Base-by-base conservation (phyloP, 805 yeast species). In the Metschnikowia similis region DNA sequence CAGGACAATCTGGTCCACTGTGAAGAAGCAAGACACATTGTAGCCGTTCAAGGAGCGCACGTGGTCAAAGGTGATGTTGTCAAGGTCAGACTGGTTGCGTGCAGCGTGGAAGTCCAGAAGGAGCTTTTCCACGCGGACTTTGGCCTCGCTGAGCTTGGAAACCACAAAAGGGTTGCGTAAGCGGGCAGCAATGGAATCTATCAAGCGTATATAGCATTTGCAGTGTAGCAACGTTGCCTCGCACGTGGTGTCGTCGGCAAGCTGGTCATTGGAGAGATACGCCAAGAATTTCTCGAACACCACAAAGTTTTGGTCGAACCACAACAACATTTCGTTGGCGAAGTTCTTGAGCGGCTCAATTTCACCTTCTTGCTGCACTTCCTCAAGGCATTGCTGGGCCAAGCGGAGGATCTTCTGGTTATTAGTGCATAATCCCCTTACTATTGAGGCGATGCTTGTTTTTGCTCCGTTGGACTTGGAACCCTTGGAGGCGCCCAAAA, bases 361-460 rank as follows among this genome's bases (percentile, higher is more conserved):
- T 13, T 51, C 49, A 28, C 34, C 30, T 1, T 49, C 39, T 17
- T 56, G 51, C 8, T 28, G 31, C 30, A 58, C 35, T 14, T 59
- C 65, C 7, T 43, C 48, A 21, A 56, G 30, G 34, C 56, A 50
- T 17, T 9, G 48, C 35, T 56, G 52, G n/a, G 67, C 44, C 2
- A 61, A 27, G 9, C 58, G 37, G 11, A 69, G 48, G 38, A 70
- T 60, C 49, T 62, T 64, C 29, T 62, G 48, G 57, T 72, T 72
- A 49, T 66, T 67, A 35, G 78, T 73, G 58, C 67, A 67, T 36
- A 72, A 58, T 1, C 77, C 78, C 41, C 78, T 58, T 6, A 68
- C 63, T 16, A 72, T 54, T 11, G 75, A 58, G 4, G 70, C 61
- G 9, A 70, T 43, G 16, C 32, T 46, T 37, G 68, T 61, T 30